Evolutionary conservation across 805 yeast species (phyloP).

Genomic region (Lipomyces chichibuensis): DNA sequence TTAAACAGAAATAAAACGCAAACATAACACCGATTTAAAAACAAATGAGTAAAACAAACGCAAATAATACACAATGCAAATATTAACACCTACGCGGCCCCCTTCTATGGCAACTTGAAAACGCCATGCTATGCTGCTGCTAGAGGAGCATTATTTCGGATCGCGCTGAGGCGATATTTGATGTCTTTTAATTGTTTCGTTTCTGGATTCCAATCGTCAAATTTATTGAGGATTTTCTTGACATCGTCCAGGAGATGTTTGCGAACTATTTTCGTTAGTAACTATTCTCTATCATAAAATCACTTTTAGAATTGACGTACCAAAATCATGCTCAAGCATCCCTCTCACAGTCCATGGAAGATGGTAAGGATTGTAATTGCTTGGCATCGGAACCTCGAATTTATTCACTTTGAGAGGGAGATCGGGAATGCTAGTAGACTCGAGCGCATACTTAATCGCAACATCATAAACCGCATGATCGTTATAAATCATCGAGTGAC

Average conservation of each 20-base stretch:
- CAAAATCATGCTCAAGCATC: slow-evolving; percentile 61
- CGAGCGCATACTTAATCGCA: slow-evolving; percentile 73
- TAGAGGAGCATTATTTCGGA: slow-evolving; percentile 11
- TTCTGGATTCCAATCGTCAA: slow-evolving; percentile 86
- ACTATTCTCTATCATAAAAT: slow-evolving; percentile 20
- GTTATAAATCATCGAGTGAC: slow-evolving; percentile 87
- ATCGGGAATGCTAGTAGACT: slow-evolving; percentile 62
- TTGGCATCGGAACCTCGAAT: slow-evolving; percentile 57
- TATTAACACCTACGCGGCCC: background rate
- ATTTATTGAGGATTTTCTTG: slow-evolving; percentile 63
- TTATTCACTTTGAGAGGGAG: slow-evolving; percentile 39
- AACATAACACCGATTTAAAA: background rate
- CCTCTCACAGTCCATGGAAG: slow-evolving; percentile 95
- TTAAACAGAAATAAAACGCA: background rate
- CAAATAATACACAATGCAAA: background rate
- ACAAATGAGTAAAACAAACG: background rate
- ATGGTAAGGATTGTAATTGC: slow-evolving; percentile 79
- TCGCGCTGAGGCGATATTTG: slow-evolving; percentile 64
- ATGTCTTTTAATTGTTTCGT: slow-evolving; percentile 79
- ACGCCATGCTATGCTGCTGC: background rate
- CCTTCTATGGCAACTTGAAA: background rate
- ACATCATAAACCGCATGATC: slow-evolving; percentile 81
- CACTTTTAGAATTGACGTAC: slow-evolving; percentile 46
- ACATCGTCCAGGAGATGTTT: slow-evolving; percentile 55
- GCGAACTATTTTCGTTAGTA: slow-evolving; percentile 40